phyloP scores from a whole-genome alignment of 345 rosid species.

The Excoecaria cochinchinensis region DNA sequence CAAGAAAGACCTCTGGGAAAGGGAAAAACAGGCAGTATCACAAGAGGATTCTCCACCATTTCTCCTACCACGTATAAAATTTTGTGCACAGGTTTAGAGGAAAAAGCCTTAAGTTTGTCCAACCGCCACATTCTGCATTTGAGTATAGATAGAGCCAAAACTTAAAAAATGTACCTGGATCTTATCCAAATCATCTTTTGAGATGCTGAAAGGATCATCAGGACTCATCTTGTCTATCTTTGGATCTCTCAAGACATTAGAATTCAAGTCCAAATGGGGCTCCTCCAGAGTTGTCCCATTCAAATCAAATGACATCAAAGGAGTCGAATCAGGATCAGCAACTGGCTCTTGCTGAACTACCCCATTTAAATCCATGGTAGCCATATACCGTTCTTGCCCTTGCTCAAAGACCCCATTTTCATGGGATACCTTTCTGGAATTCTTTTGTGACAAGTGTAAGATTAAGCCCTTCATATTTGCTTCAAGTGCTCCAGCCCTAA shows the following conservation, averaged over 20 bases:
- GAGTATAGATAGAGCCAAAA: neutral
- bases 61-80: neutral
- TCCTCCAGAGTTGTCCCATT: conserved; percentile 57
- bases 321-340: conserved; percentile 34
- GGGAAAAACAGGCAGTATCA: neutral
- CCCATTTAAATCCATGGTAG: conserved; percentile 60
- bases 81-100: neutral
- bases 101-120: neutral
- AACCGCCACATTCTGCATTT: neutral
- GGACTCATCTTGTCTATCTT: conserved; percentile 36
- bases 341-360: conserved; percentile 40
- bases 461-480: conserved; percentile 82
- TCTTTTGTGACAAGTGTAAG: conserved; percentile 52
- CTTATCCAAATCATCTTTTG: conserved; percentile 65
- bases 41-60: neutral
- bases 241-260: conserved; percentile 31
- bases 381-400: conserved; percentile 32
- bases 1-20: neutral
- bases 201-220: conserved; percentile 43
- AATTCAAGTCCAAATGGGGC: conserved; percentile 35
- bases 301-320: conserved; percentile 50
- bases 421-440: conserved; percentile 32
- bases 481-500: conserved; percentile 89
- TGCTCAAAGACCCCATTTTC: conserved; percentile 54
- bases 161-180: conserved; percentile 52